phyloP scores from a whole-genome alignment of 352 stramenopile species.

The Pilasporangium apinafurcum region DNA sequence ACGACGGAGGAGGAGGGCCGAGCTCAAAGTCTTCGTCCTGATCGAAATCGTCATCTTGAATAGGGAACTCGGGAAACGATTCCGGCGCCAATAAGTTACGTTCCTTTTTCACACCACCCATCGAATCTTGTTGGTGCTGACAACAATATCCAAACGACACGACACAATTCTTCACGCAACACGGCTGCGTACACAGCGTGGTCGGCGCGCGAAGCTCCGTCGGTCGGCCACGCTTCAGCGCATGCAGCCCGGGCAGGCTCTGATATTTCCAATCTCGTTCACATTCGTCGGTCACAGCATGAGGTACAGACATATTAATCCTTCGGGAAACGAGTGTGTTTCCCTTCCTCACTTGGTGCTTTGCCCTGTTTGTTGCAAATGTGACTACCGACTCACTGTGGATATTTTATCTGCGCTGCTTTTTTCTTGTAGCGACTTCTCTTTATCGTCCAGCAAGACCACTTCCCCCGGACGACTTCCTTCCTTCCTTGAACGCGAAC shows the following conservation, averaged over 20 bases:
- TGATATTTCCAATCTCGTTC: constrained; percentile 3
- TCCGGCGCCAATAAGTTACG: constrained; percentile 6
- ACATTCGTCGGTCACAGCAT: constrained; percentile 1
- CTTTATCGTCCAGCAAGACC: constrained; percentile 11
- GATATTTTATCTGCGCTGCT: too few relatives aligned
- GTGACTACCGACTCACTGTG: too few relatives aligned
- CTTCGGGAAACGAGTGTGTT: too few relatives aligned
- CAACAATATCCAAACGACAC: constrained; percentile 1
- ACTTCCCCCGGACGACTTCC: constrained; percentile 10
- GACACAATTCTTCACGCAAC: background rate
- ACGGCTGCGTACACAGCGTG: background rate
- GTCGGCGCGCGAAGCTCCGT: background rate
- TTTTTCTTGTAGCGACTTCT: constrained; percentile 6
- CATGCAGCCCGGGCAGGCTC: background rate
- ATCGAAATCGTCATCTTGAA: background rate
- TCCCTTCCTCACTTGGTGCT: too few relatives aligned
- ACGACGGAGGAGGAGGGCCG: constrained; percentile 18
- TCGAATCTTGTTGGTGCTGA: background rate
- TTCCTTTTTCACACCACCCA: background rate
- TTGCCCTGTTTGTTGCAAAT: too few relatives aligned
- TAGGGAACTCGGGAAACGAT: background rate
- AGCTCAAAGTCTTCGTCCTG: constrained; percentile 20
- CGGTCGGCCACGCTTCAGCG: constrained; percentile 3
- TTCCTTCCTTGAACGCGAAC: background rate
- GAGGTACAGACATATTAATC: constrained; percentile 1